Percentiles rank a stretch among this genome's conserved stretches.
Conservation (phyloP, 192 early-diverging fungal genomes). For the Coemansia aciculifera region DNA sequence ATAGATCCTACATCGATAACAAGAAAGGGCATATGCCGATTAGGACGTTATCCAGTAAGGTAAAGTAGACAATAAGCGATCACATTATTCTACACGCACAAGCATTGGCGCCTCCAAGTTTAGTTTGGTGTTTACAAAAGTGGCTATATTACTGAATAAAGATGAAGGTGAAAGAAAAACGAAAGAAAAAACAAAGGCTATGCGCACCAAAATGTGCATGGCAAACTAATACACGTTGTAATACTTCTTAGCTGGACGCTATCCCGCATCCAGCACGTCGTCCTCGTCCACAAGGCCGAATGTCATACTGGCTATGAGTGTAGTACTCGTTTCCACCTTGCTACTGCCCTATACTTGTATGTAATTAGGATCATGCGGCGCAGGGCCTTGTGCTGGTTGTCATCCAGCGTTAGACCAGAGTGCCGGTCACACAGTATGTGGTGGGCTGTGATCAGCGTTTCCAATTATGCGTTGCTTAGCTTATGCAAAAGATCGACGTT, state of each 20-base stretch:
- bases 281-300: not conserved
- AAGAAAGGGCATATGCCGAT: not conserved
- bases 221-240: not conserved
- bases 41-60: too few species aligned
- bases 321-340: not conserved
- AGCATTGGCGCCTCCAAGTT: too few species aligned
- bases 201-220: not conserved
- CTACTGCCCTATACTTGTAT: not conserved
- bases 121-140: not conserved
- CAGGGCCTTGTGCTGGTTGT: not conserved
- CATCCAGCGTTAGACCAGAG: not conserved
- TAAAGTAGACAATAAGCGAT: too few species aligned
- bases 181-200: not conserved
- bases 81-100: too few species aligned
- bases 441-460: not conserved
- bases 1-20: too few species aligned
- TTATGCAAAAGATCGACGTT: not conserved
- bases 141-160: not conserved
- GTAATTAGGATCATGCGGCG: not conserved
- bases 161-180: not conserved
- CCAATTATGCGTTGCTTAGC: not conserved
- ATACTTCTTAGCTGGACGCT: not conserved
- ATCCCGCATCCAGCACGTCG: not conserved
- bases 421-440: not conserved
- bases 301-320: not conserved